These are phyloP conservation scores for Aspergillus sp. DNA, from an alignment of 2,329 filamentous ascomycete species.

Conservation along the genomic window DNA sequence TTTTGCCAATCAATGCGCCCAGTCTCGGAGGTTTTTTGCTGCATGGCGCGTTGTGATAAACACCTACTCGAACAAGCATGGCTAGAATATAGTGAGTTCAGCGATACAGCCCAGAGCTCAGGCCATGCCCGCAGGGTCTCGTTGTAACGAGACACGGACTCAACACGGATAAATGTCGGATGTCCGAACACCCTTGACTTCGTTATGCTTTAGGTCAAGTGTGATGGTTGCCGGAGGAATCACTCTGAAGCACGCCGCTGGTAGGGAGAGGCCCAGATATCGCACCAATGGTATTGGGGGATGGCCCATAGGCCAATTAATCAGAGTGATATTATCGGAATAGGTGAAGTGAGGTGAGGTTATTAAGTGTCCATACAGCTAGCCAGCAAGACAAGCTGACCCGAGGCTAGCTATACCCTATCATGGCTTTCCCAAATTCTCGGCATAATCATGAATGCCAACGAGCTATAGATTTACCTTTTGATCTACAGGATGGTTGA, in stretches of 20 bases:
- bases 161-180: neutral
- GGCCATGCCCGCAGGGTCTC: neutral
- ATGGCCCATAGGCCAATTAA: too few species aligned
- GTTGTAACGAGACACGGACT: neutral
- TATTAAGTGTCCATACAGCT: neutral
- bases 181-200: neutral
- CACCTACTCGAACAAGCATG: neutral
- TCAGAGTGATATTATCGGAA: neutral
- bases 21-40: neutral
- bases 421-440: neutral
- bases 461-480: neutral
- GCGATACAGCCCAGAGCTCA: neutral
- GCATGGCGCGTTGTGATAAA: neutral
- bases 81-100: neutral
- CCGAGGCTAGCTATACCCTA: neutral
- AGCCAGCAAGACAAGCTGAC: neutral
- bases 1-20: neutral
- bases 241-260: neutral
- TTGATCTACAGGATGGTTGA: neutral
- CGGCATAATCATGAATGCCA: neutral
- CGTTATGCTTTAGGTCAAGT: neutral
- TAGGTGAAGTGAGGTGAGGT: neutral
- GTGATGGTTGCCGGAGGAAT: neutral
- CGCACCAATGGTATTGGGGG: neutral
- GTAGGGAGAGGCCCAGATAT: neutral